Evolutionary conservation across 2,329 filamentous ascomycete genomes (phyloP).

Genomic region (Cladosporium phlei): DNA sequence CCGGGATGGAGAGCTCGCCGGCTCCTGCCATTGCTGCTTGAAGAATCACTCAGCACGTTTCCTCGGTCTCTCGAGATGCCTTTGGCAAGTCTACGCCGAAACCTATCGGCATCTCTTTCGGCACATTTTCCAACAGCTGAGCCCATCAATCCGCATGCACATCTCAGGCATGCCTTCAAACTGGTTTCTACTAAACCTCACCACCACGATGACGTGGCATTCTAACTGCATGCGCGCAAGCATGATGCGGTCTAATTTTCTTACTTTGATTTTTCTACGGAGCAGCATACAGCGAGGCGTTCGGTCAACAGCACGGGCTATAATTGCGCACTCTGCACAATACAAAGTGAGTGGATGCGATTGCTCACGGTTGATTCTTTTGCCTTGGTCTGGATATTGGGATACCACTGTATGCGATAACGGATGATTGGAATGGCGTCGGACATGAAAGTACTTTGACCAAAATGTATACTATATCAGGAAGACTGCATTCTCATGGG

Average conservation of each 20-base stretch:
- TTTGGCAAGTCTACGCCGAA: no score
- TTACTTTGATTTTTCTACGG: not conserved
- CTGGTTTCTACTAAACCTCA: not conserved
- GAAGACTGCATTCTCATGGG: no score
- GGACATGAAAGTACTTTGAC: not conserved
- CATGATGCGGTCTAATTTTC: not conserved
- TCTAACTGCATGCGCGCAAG: not conserved
- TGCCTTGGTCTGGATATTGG: not conserved
- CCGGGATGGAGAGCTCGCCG: constrained; percentile 33
- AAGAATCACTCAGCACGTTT: no score
- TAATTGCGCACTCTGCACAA: no score
- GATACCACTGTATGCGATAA: not conserved
- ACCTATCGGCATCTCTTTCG: no score
- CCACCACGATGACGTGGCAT: not conserved
- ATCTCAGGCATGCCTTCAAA: no score
- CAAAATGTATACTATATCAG: not conserved
- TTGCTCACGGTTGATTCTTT: not conserved
- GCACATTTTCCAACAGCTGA: no score
- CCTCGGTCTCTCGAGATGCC: no score
- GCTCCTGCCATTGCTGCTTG: constrained; percentile 37
- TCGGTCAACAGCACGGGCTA: constrained; percentile 3
- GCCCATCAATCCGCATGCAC: no score
- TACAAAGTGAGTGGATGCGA: no score
- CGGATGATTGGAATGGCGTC: not conserved
- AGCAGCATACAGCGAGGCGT: not conserved